Percentiles rank a stretch among this genome's conserved stretches.
phyloP scores from a whole-genome alignment of 768 basidiomycete genomes.

The Astraeus odoratus region DNA sequence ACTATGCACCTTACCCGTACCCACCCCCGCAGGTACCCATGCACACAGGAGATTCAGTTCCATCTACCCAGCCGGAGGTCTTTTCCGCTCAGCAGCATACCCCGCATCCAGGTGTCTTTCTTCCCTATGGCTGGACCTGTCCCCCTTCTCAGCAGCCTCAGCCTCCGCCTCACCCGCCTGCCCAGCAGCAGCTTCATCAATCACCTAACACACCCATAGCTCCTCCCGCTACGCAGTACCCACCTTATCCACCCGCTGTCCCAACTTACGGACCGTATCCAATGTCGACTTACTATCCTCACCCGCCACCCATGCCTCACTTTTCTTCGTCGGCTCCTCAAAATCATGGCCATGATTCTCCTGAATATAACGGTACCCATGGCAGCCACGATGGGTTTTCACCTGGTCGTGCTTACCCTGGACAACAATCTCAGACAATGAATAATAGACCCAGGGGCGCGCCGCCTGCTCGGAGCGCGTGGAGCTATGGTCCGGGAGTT shows the following conservation, averaged over 20 bases:
- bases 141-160: slow-evolving; percentile 22
- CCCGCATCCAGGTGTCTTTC: slow-evolving; percentile 25
- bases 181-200: slow-evolving; percentile 32
- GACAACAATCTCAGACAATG: slow-evolving; percentile 24
- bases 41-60: slow-evolving; percentile 32
- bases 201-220: slow-evolving; percentile 24
- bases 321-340: slow-evolving; percentile 20
- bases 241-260: slow-evolving; percentile 27
- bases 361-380: slow-evolving; percentile 22
- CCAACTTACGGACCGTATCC: slow-evolving; percentile 16
- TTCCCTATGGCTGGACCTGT: slow-evolving; percentile 30
- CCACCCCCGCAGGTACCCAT: slow-evolving; percentile 38
- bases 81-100: slow-evolving; percentile 27
- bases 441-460: slow-evolving; percentile 25
- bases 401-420: slow-evolving; percentile 19
- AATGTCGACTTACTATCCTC: slow-evolving; percentile 24
- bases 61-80: slow-evolving; percentile 24
- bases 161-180: slow-evolving; percentile 33
- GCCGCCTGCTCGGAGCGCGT: slow-evolving; percentile 43
- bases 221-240: slow-evolving; percentile 27
- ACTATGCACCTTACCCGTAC: slow-evolving; percentile 46
- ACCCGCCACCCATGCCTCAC: slow-evolving; percentile 24
- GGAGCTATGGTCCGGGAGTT: slow-evolving; percentile 66
- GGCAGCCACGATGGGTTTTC: slow-evolving; percentile 17
- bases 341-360: slow-evolving; percentile 21